Conservation (phyloP, 1,139 yeast genomes). For the Magnusiomyces magnusii region DNA sequence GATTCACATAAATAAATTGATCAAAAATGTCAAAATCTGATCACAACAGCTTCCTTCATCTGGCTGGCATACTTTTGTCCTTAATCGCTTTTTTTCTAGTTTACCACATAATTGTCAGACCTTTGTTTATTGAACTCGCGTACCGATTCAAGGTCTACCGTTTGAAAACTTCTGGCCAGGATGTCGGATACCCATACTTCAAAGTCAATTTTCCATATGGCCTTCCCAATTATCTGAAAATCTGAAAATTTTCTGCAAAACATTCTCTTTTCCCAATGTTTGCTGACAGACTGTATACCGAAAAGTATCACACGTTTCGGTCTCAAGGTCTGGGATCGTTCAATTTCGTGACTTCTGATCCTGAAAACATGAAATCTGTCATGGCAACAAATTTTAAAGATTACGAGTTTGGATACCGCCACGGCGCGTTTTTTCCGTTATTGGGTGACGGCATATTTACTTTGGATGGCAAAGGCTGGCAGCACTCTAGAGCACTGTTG, state of each 20-base stretch:
- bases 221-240: background rate
- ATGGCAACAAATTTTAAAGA: slow-evolving; percentile 40
- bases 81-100: too few species aligned
- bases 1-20: too few species aligned
- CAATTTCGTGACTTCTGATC: slow-evolving; percentile 37
- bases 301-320: background rate
- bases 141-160: background rate
- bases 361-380: slow-evolving; percentile 37
- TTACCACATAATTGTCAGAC: too few species aligned
- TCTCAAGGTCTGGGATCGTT: slow-evolving; percentile 4
- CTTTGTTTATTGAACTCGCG: background rate
- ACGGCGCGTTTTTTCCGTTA: slow-evolving; percentile 38
- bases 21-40: too few species aligned
- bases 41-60: too few species aligned
- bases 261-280: background rate
- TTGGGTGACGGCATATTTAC: slow-evolving; percentile 54
- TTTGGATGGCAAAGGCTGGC: slow-evolving; percentile 44
- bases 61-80: too few species aligned
- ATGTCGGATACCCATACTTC: background rate
- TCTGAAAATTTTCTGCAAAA: background rate
- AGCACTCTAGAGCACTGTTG: slow-evolving; percentile 48
- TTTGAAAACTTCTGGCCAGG: background rate
- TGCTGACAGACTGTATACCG: background rate
- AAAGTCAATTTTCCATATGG: background rate
- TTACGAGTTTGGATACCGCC: slow-evolving; percentile 44